Evolutionary conservation across 257 asterid species (phyloP).

Genomic region (Knoxia roxburghii): DNA sequence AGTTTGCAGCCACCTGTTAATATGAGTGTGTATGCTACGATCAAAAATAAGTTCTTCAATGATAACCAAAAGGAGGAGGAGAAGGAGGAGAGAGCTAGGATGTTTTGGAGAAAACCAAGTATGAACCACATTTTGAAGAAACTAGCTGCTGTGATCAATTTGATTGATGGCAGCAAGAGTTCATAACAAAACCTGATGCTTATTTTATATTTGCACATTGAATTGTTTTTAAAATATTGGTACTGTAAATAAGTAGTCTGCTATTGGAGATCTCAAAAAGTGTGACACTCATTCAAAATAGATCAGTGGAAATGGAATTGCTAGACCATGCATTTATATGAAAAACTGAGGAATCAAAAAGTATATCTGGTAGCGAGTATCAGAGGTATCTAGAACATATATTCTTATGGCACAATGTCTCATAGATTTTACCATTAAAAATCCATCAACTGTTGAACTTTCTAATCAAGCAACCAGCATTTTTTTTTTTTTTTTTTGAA

Average conservation of each 20-base stretch:
- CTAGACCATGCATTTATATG: not conserved
- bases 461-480: not conserved
- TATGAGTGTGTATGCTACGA: slow-evolving; percentile 1
- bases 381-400: not conserved
- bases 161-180: not conserved
- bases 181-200: not conserved
- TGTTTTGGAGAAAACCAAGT: not conserved
- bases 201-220: not conserved
- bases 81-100: too few relatives aligned
- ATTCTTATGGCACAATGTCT: not conserved
- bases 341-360: not conserved
- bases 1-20: slow-evolving; percentile 90
- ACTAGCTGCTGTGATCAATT: not conserved
- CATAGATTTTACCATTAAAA: not conserved
- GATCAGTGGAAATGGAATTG: not conserved
- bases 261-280: not conserved
- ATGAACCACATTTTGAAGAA: not conserved
- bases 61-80: not conserved
- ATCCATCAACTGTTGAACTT: not conserved
- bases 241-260: not conserved
- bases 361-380: not conserved
- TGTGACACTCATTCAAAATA: not conserved
- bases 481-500: not conserved
- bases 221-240: not conserved
- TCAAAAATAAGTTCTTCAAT: not conserved